Conservation (phyloP, 2,329 filamentous ascomycete species). For the Leptoxyphium fumago region DNA sequence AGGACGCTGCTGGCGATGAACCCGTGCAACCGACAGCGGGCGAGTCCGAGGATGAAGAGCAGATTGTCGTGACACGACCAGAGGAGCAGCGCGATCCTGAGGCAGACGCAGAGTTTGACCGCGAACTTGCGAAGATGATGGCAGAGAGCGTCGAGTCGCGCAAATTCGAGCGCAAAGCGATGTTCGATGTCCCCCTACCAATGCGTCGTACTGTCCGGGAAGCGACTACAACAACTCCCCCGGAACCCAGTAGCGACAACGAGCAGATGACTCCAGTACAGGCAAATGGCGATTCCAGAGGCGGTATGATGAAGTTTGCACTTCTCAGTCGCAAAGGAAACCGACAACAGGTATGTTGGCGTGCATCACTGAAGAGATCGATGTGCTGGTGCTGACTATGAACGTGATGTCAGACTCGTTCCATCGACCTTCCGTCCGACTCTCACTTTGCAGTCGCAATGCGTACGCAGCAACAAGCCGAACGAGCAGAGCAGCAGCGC, state of each 20-base stretch:
- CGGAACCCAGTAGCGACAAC: conserved; percentile 3
- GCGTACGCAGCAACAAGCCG: conserved; percentile 88
- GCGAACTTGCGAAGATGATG: conserved; percentile 98
- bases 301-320: conserved; percentile 84
- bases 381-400: not conserved
- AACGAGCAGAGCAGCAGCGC: conserved; percentile 89
- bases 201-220: conserved; percentile 48
- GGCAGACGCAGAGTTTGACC: conserved; percentile 91
- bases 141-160: conserved; percentile 88
- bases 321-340: conserved; percentile 93
- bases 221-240: conserved; percentile 17
- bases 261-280: not conserved
- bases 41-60: conserved; percentile 60
- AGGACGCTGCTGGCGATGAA: conserved; percentile 31
- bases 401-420: conserved; percentile 51
- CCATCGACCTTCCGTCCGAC: conserved; percentile 77
- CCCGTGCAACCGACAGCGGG: conserved; percentile 35
- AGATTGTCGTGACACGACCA: conserved; percentile 79
- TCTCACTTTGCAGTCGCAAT: conserved; percentile 92
- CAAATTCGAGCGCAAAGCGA: conserved; percentile 85
- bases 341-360: conserved; percentile 60
- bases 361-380: not conserved
- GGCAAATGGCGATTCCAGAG: not conserved
- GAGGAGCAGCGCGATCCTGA: conserved; percentile 86
- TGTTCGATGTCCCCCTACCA: conserved; percentile 95